phyloP scores from a whole-genome alignment of 73 alveolate species.

The Blepharisma japonicum region DNA sequence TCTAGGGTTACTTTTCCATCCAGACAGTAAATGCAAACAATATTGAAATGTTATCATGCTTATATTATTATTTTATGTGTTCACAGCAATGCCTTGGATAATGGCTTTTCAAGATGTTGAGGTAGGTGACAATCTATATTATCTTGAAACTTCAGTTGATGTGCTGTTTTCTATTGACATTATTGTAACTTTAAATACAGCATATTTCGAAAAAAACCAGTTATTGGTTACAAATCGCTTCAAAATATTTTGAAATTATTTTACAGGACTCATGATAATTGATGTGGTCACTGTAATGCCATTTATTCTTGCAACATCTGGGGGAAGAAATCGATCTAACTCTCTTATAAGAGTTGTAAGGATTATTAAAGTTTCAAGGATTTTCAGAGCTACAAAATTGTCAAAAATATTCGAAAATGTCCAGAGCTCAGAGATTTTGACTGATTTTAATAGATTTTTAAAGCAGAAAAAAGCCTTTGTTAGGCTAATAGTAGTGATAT shows the following conservation, averaged over 20 bases:
- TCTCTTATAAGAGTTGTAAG: not conserved
- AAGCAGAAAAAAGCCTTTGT: not conserved
- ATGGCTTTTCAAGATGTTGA: conserved; percentile 21
- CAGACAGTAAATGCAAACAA: not conserved
- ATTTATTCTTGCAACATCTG: not conserved
- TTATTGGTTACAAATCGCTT: conserved; percentile 48
- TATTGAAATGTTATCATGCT: not conserved
- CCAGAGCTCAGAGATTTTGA: not conserved
- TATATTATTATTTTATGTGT: not conserved
- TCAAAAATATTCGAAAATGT: not conserved
- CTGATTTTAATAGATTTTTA: conserved; percentile 33
- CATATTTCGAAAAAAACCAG: conserved; percentile 74
- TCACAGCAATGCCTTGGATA: conserved; percentile 21
- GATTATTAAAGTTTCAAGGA: not conserved
- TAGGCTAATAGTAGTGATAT: conserved; percentile 2
- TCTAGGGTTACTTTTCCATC: not conserved
- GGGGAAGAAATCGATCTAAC: not conserved
- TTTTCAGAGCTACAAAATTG: conserved; percentile 22
- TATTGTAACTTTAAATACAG: conserved; percentile 58
- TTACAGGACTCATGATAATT: conserved; percentile 62
- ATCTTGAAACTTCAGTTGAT: conserved; percentile 49
- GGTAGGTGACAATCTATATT: conserved; percentile 30
- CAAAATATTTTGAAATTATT: conserved; percentile 46
- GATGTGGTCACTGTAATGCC: conserved; percentile 79
- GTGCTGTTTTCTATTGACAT: conserved; percentile 63